Base-by-base conservation (phyloP, 768 basidiomycete genomes). In the Serendipita sp. region DNA sequence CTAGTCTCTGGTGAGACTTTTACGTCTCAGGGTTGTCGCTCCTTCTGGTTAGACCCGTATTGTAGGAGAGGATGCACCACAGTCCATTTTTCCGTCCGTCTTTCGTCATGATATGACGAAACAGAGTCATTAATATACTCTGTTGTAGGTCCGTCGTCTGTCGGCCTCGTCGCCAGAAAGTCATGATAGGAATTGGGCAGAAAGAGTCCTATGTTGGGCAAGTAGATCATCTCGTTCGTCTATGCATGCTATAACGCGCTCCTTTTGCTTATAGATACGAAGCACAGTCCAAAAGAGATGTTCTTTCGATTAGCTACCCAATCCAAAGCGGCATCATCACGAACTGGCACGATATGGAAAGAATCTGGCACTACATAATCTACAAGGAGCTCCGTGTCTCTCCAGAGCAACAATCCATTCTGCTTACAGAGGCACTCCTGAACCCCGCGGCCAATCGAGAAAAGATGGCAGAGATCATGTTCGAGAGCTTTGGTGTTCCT, bases 371-470 rank as follows among this genome's bases (percentile, higher is more conserved):
- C 73, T 83, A 85, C 78, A 85, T 83, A 67, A 85, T 85, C 77
- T 86, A 91, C 83, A 93, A 93, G 74, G 91, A 92, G 76, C 85
- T 92, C 67, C 89, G 90, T 77, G 89, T 93, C 69, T 89, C 89
- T 3, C 90, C 91, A 35, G 89, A 93, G 75, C 89, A 92, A 78
- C 89, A 92, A 79, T 90, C 91, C 67, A 86, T 92, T 70, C 81
- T 94, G 65, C 80, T 92, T 73, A 94, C 91, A 67, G 91, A 94
- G 76, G 90, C 91, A 32, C 90, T 90, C 18, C 82, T 92, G 70
- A 94, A 94, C 92, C 92, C 79, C 86, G 86, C 65, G 92, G 92
- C 78, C 24, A 24, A 24, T 24, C 79, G 90, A 71, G 90, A 41
- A 41, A 41, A 13, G 13, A 91, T 88, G 86, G 92, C 89, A 68